These are phyloP conservation scores for Solanum rostratum DNA, from an alignment of 257 asterid species.

Conservation along the genomic window DNA sequence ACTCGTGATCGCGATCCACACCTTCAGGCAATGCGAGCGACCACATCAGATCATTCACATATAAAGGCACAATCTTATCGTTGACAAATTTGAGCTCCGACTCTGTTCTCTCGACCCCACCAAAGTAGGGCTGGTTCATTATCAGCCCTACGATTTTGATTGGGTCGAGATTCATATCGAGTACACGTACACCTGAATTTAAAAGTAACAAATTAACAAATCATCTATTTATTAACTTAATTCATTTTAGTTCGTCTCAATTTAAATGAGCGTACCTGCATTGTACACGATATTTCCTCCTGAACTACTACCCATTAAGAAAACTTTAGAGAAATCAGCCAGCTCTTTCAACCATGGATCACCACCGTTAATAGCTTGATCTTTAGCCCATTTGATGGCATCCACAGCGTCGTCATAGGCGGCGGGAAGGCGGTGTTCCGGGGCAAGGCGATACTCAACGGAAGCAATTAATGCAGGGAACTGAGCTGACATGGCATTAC, in stretches of 20 bases:
- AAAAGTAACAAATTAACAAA: neutral
- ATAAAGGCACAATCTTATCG: conserved; percentile 33
- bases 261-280: neutral
- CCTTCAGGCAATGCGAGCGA: conserved; percentile 48
- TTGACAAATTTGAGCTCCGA: conserved; percentile 26
- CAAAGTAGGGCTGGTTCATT: conserved; percentile 48
- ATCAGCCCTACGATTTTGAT: conserved; percentile 48
- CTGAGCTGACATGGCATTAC: conserved; percentile 23
- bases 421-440: conserved; percentile 72
- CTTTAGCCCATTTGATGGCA: conserved; percentile 36
- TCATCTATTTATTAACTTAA: neutral
- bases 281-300: conserved; percentile 54
- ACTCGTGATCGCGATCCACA: conserved; percentile 46
- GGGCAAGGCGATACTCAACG: conserved; percentile 57
- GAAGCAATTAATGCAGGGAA: conserved; percentile 49
- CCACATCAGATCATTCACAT: conserved; percentile 49
- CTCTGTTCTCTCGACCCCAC: conserved; percentile 37
- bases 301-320: conserved; percentile 57
- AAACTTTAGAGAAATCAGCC: conserved; percentile 43
- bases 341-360: conserved; percentile 42
- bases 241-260: neutral
- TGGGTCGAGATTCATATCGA: conserved; percentile 28
- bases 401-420: conserved; percentile 71
- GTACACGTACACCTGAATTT: conserved; percentile 18
- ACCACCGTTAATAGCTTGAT: conserved; percentile 10